Evolutionary conservation across 192 early-diverging fungal genomes (phyloP), one percentile per base, ranked within the genome.

Genomic region (Rhizophagus sp.): DNA sequence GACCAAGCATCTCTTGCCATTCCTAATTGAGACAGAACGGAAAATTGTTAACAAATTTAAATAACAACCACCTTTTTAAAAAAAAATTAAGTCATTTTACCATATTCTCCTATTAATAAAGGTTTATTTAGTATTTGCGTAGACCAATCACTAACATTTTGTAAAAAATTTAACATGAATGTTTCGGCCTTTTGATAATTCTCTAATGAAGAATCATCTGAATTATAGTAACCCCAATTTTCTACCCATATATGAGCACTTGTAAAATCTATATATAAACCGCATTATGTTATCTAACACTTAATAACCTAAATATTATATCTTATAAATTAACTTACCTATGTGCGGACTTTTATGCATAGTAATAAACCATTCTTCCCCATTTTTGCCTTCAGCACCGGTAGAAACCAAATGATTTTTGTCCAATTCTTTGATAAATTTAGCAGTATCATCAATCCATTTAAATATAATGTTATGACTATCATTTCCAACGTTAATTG

Each of bases 321-420:
- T 92, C 88, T 71, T 81, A 86, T 5, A 89, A 87, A 13, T 85
- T 85, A 83, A 90, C 84, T 6, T 89, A 76, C 75, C 86, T 30
- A 93, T 87, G 33, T 79, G 44, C 6, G 61, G 15, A 10, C 83
- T 83, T 4, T 71, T 22, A 78, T 93, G 91, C 69, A 87, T 88
- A 65, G 79, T 70, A n/a, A 77, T 47, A 80, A 92, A 93, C 80
- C 87, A 88, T 11, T 73, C 74, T 13, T 76, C 62, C 7, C 87
- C 88, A 68, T 90, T 70, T 49, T 92, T 92, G n/a, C 88, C 87
- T 83, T 93, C 92, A 5, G 89, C 86, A 4, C 92, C 92, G 6
- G 86, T 83, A 8, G 92, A 87, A 1, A 93, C 85, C 71, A 93
- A 79, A 76, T 93, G 92, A 49, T 84, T 74, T 9, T 85, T 77